Percentiles rank a stretch among this genome's conserved stretches.
These are phyloP conservation scores for Ceriops zippeliana DNA, from an alignment of 345 rosid genomes.

Conservation along the genomic window DNA sequence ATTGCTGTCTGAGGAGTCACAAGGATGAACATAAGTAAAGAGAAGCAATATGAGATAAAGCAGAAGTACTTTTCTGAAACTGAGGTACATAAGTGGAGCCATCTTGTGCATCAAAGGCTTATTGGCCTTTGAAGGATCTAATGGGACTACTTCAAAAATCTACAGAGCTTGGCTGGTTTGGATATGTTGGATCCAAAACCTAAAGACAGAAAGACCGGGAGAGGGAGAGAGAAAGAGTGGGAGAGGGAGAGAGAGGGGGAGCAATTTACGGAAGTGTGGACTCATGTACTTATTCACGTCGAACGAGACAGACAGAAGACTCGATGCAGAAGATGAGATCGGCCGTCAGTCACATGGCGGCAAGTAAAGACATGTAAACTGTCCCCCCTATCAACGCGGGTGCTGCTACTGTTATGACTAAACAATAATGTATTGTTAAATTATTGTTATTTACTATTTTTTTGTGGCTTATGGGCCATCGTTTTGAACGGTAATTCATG, in stretches of 20 bases:
- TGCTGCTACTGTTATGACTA: not conserved
- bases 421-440: not conserved
- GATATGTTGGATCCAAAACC: conserved; percentile 27
- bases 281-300: conserved; percentile 7
- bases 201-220: not conserved
- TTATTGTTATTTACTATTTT: not conserved
- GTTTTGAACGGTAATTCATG: not conserved
- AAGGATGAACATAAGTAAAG: conserved; percentile 25
- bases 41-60: conserved; percentile 40
- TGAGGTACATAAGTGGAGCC: conserved; percentile 42
- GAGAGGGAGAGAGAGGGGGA: not conserved
- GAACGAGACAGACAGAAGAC: conserved; percentile 17
- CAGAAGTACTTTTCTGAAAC: conserved; percentile 43
- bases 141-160: conserved; percentile 20
- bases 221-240: not conserved
- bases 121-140: conserved; percentile 26
- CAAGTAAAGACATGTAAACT: not conserved
- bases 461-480: not conserved
- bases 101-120: conserved; percentile 20
- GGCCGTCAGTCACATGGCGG: conserved; percentile 31
- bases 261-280: not conserved
- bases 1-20: conserved; percentile 31
- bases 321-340: conserved; percentile 33
- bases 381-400: conserved; percentile 3
- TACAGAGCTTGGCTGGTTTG: not conserved